phyloP scores from a whole-genome alignment of 805 yeast genomes.

The Teunomyces lycoperdinae region DNA sequence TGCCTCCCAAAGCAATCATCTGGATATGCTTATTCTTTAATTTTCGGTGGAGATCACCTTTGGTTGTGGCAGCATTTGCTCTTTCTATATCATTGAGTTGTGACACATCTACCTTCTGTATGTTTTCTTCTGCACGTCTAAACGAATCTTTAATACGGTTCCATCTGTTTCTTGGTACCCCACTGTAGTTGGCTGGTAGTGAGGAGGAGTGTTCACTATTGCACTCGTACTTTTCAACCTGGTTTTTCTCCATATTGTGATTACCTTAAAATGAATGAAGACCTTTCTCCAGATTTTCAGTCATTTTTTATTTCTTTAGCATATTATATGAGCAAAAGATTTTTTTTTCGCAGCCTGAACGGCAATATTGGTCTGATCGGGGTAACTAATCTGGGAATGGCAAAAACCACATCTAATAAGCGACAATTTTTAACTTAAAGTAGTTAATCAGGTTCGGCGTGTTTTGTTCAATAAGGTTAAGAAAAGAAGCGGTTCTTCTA shows the following conservation, averaged over 20 bases:
- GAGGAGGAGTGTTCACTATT: not conserved
- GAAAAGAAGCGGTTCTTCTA: not conserved
- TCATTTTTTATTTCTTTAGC: not conserved
- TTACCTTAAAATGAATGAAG: not conserved
- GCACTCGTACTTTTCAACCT: not conserved
- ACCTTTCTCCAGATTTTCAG: constrained; percentile 2
- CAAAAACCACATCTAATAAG: not conserved
- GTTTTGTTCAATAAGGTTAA: not conserved
- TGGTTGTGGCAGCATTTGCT: constrained; percentile 31
- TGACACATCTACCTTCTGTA: not conserved
- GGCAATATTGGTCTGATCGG: not conserved
- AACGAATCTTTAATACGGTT: constrained; percentile 26
- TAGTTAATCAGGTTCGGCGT: not conserved
- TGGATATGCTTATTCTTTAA: constrained; percentile 22
- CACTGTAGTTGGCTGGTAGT: not conserved
- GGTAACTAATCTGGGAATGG: not conserved
- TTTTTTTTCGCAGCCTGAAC: constrained; percentile 1
- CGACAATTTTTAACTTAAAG: too few relatives aligned
- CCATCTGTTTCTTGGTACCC: constrained; percentile 13
- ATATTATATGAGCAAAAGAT: not conserved
- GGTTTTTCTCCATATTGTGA: not conserved
- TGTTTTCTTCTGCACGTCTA: constrained; percentile 20
- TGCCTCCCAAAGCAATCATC: constrained; percentile 29
- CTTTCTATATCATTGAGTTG: constrained; percentile 27
- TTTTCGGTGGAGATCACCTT: constrained; percentile 21